Base-by-base conservation (phyloP, 2,329 filamentous ascomycete genomes). In the Fusarium lateritium region DNA sequence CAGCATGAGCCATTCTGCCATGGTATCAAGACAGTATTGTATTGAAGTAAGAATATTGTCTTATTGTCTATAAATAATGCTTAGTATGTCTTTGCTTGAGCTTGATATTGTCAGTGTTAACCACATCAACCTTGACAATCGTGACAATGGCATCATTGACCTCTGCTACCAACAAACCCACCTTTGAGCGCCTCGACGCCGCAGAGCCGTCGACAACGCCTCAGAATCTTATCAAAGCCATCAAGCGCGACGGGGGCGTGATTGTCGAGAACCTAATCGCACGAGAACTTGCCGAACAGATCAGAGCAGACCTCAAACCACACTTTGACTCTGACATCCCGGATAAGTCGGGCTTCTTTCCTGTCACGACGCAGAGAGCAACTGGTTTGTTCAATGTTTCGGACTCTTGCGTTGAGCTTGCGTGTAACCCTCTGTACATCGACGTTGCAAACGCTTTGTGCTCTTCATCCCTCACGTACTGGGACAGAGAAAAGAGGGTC, bases 291-390 rank as follows among this genome's bases (percentile, higher is more conserved):
- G 77, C 76, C 9, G 68, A 72, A 5, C 76, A 79, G 46, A 79
- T 82, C 44, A 76, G 76, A n/a, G 31, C 56, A 7, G 81, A 82
- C 19, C 75, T 82, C 9, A 78, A 78, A 33, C 76, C 80, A 1
- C 65, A 76, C 39, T 81, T 81, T 34, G 79, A 81, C 55, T 70
- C 71, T 5, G 79, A 82, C 62, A 67, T 64, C 2, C 72, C 73
- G 17, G 80, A 82, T 64, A 69, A 73, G 31, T 78, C 75, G 21
- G 80, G 80, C 8, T 81, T 82, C 73, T 82, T 82, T 42, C 80
- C 80, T 3, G 56, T 63, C 3, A 82, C 79, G 1, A 82, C 79
- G 0, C 78, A 81, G 60, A 74, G 81, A 21, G 81, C 81, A 0
- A 78, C 78, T 3, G 80, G 81, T 3, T 61, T 83, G 19, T 62